Base-by-base conservation (phyloP, 2,329 filamentous ascomycete species). In the Dactylellina drechsleri region DNA sequence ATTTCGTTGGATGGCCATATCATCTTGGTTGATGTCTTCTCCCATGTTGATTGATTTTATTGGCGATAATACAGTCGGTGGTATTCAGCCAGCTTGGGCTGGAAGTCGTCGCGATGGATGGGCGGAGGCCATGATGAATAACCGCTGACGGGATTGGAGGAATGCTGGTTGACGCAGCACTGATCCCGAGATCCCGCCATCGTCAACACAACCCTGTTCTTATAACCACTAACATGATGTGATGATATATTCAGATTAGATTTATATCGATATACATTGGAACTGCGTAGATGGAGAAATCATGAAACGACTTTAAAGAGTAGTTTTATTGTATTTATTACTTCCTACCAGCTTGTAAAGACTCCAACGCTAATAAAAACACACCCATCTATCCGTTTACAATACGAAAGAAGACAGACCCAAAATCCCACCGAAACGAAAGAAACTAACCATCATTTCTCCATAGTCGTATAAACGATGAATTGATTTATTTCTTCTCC, bases 401-500 rank as follows among this genome's bases (percentile, higher is more conserved):
- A 13, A 40, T 5, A 56, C n/a, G 1, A 28, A 41, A 56, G 43
- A 54, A 43, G 10, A 64, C 28, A 26, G 12, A 18, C 36, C 26
- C 12, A 26, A 18, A 50, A 61, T 15, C 18, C 58, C 15, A 23
- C 57, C 57, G 31, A 40, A 61, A 15, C 50, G n/a, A 18, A 36
- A 8, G 41, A 36, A 7, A 43, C 40, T 47, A 43, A 28, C 13
- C 43, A 43, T 16, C 13, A 50, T n/a, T 36, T 23, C 23, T 23
- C 4, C 23, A 23, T n/a, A 36, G 31, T 8, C 6, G 31, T 36
- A 23, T n/a, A 23, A 23, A 23, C 6, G 31, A n/a, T 18, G 1
- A 10, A 47, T 10, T 47, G 15, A 6, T n/a, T 45, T n/a, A 47
- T 47, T 52, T 52, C 47, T 52, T 52, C 59, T 82, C 80, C 23